Evolutionary conservation across 768 basidiomycete species (phyloP).

Genomic region (Pleurotus pulmonarius): DNA sequence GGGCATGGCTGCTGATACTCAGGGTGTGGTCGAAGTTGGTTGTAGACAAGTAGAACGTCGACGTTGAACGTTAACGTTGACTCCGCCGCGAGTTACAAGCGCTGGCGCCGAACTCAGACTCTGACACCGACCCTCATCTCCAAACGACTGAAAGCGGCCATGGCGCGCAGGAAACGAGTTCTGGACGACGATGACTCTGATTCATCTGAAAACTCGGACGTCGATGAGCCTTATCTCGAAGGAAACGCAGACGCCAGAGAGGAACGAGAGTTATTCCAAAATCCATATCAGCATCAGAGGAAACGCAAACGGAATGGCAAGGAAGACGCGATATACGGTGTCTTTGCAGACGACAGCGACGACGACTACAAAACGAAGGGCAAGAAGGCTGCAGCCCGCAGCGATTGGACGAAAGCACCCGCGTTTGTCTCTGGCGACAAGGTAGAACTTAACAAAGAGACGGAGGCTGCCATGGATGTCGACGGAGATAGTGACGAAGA

Average conservation of each 20-base stretch:
- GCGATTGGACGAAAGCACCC: constrained; percentile 75
- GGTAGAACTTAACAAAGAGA: constrained; percentile 36
- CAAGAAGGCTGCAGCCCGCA: constrained; percentile 29
- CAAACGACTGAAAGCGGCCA: constrained; percentile 20
- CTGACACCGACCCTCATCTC: neutral
- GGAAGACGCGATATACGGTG: constrained; percentile 74
- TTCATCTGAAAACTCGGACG: constrained; percentile 58
- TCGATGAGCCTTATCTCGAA: constrained; percentile 38
- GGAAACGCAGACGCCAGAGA: constrained; percentile 63
- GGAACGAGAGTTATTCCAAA: constrained; percentile 72
- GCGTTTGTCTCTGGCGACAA: constrained; percentile 65
- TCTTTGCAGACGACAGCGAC: constrained; percentile 71
- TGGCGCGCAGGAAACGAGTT: constrained; percentile 77
- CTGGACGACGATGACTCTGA: constrained; percentile 72
- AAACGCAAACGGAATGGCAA: constrained; percentile 54
- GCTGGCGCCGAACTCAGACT: neutral
- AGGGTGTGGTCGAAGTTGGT: no score
- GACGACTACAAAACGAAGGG: constrained; percentile 41
- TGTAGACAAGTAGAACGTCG: no score
- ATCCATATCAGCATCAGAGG: constrained; percentile 72
- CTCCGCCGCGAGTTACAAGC: neutral
- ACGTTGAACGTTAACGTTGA: neutral
- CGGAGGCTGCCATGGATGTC: constrained; percentile 28
- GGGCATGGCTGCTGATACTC: no score
- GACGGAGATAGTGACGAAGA: constrained; percentile 23